Evolutionary conservation across 495 filamentous ascomycete species (phyloP).

Genomic region (Xanthoparmelia taractica): DNA sequence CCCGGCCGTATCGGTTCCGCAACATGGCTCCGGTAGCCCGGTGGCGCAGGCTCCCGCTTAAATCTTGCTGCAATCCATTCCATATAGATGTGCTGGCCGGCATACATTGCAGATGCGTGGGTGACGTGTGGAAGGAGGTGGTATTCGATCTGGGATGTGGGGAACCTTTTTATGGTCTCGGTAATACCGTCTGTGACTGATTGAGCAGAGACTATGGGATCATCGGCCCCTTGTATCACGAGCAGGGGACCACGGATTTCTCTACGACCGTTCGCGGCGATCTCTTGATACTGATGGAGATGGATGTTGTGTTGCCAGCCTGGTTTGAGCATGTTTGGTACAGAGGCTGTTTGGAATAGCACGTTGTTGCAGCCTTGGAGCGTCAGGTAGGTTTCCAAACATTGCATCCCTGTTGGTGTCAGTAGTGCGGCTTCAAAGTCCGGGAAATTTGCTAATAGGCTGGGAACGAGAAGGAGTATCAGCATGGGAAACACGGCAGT

Average conservation of each 20-base stretch:
- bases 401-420: conserved; percentile 28
- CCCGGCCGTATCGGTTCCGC: no score
- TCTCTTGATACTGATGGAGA: no score
- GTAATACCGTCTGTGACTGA: not conserved
- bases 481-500: conserved; percentile 22
- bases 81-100: not conserved
- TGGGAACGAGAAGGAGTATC: conserved; percentile 13
- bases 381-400: conserved; percentile 22
- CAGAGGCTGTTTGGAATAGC: conserved; percentile 15
- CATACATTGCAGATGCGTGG: not conserved
- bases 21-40: not conserved
- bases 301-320: conserved; percentile 18
- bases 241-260: conserved; percentile 36
- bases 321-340: not conserved
- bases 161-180: not conserved
- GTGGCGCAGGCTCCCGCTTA: no score
- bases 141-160: not conserved
- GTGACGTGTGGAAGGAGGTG: not conserved
- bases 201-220: conserved; percentile 11
- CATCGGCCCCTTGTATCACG: conserved; percentile 34
- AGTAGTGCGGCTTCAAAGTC: conserved; percentile 24
- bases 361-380: conserved; percentile 22
- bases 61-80: not conserved
- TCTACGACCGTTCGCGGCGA: conserved; percentile 23
- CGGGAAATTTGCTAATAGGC: not conserved